Conservation (phyloP, 2,329 filamentous ascomycete genomes). For the Rutstroemia sp. region DNA sequence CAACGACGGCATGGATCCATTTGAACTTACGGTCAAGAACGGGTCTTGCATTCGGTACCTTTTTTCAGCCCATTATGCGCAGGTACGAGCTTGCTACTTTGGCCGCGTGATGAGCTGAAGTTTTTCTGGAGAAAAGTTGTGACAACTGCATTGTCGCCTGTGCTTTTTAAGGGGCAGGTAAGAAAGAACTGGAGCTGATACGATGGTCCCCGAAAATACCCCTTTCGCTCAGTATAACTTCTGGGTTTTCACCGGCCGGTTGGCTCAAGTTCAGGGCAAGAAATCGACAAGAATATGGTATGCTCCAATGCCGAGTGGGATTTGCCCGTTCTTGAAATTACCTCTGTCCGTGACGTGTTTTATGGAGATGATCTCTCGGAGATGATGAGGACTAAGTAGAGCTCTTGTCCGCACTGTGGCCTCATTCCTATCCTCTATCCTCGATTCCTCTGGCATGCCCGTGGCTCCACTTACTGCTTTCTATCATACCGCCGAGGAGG, state of each 20-base stretch:
- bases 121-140: not conserved
- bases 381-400: not conserved
- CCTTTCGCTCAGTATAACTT: not conserved
- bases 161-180: not conserved
- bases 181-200: not conserved
- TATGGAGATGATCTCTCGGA: not conserved
- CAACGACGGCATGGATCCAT: no score
- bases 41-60: not conserved
- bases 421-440: not conserved
- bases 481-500: no score
- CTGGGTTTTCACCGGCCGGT: not conserved
- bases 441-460: not conserved
- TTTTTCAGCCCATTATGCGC: constrained; percentile 6
- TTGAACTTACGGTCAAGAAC: not conserved
- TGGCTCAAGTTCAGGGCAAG: no score
- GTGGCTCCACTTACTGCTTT: not conserved
- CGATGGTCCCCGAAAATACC: not conserved
- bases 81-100: constrained; percentile 2
- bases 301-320: not conserved
- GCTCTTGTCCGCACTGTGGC: not conserved
- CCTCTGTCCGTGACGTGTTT: constrained; percentile 1
- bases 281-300: not conserved
- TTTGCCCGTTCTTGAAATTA: not conserved
- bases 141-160: not conserved
- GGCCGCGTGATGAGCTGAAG: constrained; percentile 3